These are phyloP conservation scores for Cucurbita pepo DNA, from an alignment of 306 rosid species.

Conservation along the genomic window DNA sequence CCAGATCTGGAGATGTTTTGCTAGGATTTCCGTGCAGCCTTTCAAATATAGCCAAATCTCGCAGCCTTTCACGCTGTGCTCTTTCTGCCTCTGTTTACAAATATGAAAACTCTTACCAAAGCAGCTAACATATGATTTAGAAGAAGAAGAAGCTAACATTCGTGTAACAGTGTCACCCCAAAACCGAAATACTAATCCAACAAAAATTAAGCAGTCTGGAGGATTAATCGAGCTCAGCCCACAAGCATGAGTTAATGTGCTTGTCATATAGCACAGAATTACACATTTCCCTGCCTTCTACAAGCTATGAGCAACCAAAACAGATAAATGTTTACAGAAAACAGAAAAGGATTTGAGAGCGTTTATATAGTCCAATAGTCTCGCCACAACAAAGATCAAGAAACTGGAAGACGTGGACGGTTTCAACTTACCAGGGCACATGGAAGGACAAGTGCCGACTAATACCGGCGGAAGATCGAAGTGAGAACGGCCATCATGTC, in stretches of 20 bases:
- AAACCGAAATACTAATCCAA: neutral
- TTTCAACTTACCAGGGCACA: slow-evolving; percentile 65
- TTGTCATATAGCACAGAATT: neutral
- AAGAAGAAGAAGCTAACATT: neutral
- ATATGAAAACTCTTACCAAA: neutral
- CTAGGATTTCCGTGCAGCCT: slow-evolving; percentile 55
- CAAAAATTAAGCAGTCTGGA: neutral
- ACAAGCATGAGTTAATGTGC: neutral
- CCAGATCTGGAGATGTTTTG: slow-evolving; percentile 53
- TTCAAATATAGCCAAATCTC: slow-evolving; percentile 85
- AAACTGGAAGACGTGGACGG: neutral
- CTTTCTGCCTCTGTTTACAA: slow-evolving; percentile 54
- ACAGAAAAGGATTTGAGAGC: neutral
- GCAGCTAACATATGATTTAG: neutral
- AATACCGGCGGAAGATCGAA: slow-evolving; percentile 13
- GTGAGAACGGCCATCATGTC: slow-evolving; percentile 7
- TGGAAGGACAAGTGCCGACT: slow-evolving; percentile 54
- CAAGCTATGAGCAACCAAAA: neutral
- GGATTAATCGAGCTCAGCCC: neutral
- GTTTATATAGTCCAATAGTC: neutral
- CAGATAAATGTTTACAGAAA: neutral
- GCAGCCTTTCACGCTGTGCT: slow-evolving; percentile 55
- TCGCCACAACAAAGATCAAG: neutral
- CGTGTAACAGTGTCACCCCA: neutral
- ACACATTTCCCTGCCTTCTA: neutral